Base-by-base conservation (phyloP, 2,329 filamentous ascomycete genomes). In the Arthrobotrys iridis region DNA sequence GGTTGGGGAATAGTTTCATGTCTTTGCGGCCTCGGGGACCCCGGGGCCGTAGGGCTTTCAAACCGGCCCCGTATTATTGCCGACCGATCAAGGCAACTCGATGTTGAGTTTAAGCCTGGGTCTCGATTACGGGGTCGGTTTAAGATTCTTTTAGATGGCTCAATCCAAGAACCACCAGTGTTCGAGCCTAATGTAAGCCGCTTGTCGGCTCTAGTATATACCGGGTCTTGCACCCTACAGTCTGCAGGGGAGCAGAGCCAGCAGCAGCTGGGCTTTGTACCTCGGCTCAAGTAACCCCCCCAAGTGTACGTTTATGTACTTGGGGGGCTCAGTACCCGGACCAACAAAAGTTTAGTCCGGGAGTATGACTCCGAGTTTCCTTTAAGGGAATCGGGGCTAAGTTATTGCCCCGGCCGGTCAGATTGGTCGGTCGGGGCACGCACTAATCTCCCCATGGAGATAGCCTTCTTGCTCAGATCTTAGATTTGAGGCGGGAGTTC, bases 381-480 rank as follows among this genome's bases (percentile, higher is more conserved):
- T 15, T 46, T 4, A 4, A 10, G 20, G 26, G 13, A 46, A 46
- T 5, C 5, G n/a, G 40, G 5, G 40, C 5, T 4, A 37, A 20
- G 50, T 48, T 62, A 4, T 13, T 4, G 33, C 41, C 22, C 10
- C 48, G 41, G 45, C 10, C 11, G 28, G 37, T n/a, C n/a, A n/a
- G n/a, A n/a, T n/a, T n/a, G n/a, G n/a, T n/a, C n/a, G n/a, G n/a
- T n/a, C n/a, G n/a, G n/a, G n/a, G n/a, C n/a, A n/a, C 30, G 60
- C 60, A 66, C 60, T 59, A 35, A n/a, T n/a, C n/a, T 59, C 10
- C 52, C 7, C 6, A 4, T 13, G 22, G n/a, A 11, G 20, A 28
- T 43, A 55, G 70, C 55, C 59, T 57, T 66, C 63, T 66, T 50
- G 70, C 70, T 62, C 46, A 15, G 33, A 46, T 57, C 15, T n/a